phyloP scores from a whole-genome alignment of 345 rosid species.

The Populus alba region DNA sequence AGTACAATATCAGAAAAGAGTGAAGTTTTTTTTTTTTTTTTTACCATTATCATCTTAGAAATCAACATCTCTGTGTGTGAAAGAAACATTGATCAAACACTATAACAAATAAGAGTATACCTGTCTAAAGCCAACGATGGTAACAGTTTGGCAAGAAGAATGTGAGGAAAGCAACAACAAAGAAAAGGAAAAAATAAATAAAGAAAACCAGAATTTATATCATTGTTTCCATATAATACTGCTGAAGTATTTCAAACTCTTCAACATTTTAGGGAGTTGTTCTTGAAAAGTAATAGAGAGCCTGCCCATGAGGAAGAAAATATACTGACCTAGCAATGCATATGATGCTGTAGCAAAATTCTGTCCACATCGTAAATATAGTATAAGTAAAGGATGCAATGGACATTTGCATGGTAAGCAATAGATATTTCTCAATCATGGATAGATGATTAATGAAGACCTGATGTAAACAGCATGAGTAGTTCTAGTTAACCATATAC shows the following conservation, averaged over 20 bases:
- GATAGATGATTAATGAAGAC: conserved; percentile 1
- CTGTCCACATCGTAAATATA: conserved; percentile 41
- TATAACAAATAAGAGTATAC: conserved; percentile 35
- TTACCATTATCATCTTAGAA: not conserved
- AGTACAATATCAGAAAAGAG: not conserved
- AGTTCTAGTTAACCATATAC: too few relatives aligned
- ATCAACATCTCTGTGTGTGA: not conserved
- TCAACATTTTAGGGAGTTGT: not conserved
- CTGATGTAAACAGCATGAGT: not conserved
- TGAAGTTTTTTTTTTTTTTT: too few relatives aligned
- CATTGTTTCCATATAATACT: not conserved
- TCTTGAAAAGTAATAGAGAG: not conserved
- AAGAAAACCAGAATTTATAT: not conserved
- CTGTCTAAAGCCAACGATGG: conserved; percentile 66
- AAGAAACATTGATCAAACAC: not conserved
- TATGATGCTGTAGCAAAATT: conserved; percentile 54
- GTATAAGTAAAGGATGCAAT: conserved; percentile 10
- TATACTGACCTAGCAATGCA: conserved; percentile 48
- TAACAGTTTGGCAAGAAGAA: conserved; percentile 36
- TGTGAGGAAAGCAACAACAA: not conserved
- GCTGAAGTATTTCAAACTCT: not conserved
- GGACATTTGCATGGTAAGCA: not conserved
- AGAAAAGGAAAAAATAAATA: not conserved
- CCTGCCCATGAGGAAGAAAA: not conserved
- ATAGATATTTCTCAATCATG: not conserved